These are phyloP conservation scores for Fusarium nisikadoi DNA, from an alignment of 2,329 filamentous ascomycete genomes.

Conservation along the genomic window DNA sequence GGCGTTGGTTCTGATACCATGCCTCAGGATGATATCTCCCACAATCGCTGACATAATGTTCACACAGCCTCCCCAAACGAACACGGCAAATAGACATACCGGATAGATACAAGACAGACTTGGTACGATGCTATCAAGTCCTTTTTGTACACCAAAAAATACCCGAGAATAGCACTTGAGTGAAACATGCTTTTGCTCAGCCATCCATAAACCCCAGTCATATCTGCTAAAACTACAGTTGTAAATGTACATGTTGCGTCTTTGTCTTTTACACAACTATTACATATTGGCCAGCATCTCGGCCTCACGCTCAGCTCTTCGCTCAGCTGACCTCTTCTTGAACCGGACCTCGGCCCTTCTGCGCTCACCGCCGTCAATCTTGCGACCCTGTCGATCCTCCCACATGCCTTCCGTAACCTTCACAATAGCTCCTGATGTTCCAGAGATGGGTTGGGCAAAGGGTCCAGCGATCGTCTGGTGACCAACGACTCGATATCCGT, in stretches of 20 bases:
- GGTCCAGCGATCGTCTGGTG: constrained; percentile 79
- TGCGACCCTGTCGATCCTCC: constrained; percentile 87
- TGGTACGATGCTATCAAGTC: background rate
- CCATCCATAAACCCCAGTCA: constrained; percentile 24
- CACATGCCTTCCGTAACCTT: constrained; percentile 87
- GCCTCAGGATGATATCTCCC: background rate
- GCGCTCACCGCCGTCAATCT: constrained; percentile 97
- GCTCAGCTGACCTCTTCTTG: constrained; percentile 83
- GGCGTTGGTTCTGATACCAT: background rate
- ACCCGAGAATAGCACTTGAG: background rate
- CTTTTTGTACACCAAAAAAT: background rate
- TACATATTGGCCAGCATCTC: constrained; percentile 50
- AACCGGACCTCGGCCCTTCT: constrained; percentile 86
- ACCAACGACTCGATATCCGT: constrained; percentile 71
- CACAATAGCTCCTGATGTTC: constrained; percentile 72
- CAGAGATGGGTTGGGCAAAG: constrained; percentile 75
- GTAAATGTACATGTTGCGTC: constrained; percentile 44
- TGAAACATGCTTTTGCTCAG: constrained; percentile 31
- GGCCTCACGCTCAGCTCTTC: constrained; percentile 71
- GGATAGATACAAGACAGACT: background rate
- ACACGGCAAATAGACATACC: background rate
- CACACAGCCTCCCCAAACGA: no score
- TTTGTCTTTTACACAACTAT: constrained; percentile 28
- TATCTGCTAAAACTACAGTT: constrained; percentile 46
- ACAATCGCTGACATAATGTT: background rate